Conservation (phyloP, 768 basidiomycete species). For the Favolaschia claudopus region DNA sequence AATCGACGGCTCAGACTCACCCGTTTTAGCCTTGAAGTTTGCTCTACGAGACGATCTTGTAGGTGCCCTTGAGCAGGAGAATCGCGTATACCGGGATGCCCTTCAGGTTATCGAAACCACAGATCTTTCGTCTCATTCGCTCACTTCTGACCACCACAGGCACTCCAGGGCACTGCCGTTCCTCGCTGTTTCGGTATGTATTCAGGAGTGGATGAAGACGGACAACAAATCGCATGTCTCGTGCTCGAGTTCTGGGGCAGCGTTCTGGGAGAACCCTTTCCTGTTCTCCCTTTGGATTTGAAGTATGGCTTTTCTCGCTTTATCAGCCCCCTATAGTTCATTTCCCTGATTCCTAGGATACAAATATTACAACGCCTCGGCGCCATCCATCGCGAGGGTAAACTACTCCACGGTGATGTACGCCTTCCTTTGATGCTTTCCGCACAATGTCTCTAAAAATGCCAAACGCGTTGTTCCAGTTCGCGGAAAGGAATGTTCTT, state of each 20-base stretch:
- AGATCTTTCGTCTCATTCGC: not conserved
- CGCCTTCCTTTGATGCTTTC: not conserved
- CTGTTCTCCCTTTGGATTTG: slow-evolving; percentile 34
- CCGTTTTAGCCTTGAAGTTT: slow-evolving; percentile 42
- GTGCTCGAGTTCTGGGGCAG: slow-evolving; percentile 48
- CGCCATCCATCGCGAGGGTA: slow-evolving; percentile 44
- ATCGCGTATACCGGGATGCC: slow-evolving; percentile 39
- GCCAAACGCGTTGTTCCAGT: slow-evolving; percentile 21
- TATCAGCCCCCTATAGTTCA: not conserved
- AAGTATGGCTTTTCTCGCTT: slow-evolving; percentile 32
- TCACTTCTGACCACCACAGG: slow-evolving; percentile 4
- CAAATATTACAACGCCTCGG: slow-evolving; percentile 41
- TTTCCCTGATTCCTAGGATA: slow-evolving; percentile 29
- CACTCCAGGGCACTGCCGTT: slow-evolving; percentile 42
- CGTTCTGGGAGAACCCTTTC: slow-evolving; percentile 40
- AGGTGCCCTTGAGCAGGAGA: slow-evolving; percentile 42
- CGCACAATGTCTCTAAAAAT: not conserved
- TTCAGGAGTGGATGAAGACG: slow-evolving; percentile 39
- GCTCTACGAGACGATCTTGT: slow-evolving; percentile 48
- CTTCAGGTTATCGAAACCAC: slow-evolving; percentile 20
- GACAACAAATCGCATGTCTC: slow-evolving; percentile 45
- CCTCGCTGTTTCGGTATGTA: slow-evolving; percentile 47
- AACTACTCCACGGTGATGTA: slow-evolving; percentile 43
- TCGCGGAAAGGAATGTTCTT: slow-evolving; percentile 51
- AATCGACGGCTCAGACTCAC: slow-evolving; percentile 22